Evolutionary conservation across 768 basidiomycete genomes (phyloP).

Genomic region (Trametes coccinea): DNA sequence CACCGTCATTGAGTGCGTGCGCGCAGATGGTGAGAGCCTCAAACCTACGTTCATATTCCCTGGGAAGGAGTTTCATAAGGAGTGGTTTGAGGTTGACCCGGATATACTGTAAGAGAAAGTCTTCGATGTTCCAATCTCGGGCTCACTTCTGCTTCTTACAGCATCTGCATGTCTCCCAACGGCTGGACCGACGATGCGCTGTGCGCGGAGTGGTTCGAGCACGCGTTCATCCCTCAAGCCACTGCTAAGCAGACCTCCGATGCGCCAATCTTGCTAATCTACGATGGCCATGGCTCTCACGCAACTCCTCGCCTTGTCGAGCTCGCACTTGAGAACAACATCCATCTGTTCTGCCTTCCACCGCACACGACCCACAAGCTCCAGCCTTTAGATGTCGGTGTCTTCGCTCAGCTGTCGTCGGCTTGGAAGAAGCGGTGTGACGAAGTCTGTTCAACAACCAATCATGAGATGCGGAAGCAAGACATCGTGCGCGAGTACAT

Average conservation of each 20-base stretch:
- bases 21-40: constrained; percentile 39
- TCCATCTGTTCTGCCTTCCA: constrained; percentile 38
- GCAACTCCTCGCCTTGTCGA: constrained; percentile 26
- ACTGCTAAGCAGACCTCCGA: background rate
- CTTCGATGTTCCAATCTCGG: no score
- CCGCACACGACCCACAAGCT: constrained; percentile 45
- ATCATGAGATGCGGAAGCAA: background rate
- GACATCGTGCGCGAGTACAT: constrained; percentile 20
- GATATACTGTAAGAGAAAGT: background rate
- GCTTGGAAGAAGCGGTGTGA: constrained; percentile 3
- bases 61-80: background rate
- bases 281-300: constrained; percentile 48
- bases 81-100: background rate
- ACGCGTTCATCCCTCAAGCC: constrained; percentile 40
- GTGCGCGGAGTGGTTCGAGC: constrained; percentile 39
- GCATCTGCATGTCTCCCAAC: constrained; percentile 37
- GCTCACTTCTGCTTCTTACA: constrained; percentile 19
- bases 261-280: constrained; percentile 41
- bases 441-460: background rate
- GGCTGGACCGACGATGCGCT: constrained; percentile 44
- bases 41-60: constrained; percentile 42
- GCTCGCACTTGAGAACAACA: constrained; percentile 31
- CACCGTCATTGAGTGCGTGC: constrained; percentile 46
- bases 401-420: constrained; percentile 33
- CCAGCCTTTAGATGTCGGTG: constrained; percentile 45